phyloP scores from a whole-genome alignment of 371 early-diverging fungal genomes.

The Rhizopus arrhizus region DNA sequence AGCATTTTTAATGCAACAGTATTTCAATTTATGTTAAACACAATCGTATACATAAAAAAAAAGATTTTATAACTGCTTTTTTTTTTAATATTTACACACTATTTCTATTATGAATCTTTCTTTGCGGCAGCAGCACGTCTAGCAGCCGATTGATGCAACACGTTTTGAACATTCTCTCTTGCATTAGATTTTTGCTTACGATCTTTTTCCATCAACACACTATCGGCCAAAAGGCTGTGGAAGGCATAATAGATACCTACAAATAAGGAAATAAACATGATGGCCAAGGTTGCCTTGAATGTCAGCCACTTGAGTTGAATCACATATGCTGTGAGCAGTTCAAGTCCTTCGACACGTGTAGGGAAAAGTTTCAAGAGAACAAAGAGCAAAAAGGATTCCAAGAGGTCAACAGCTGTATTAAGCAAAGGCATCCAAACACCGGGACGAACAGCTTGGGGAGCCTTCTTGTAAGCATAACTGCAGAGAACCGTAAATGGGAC shows the following conservation, averaged over 20 bases:
- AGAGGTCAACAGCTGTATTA: slow-evolving; percentile 32
- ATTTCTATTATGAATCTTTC: slow-evolving; percentile 13
- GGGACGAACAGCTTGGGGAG: slow-evolving; percentile 36
- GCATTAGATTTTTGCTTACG: slow-evolving; percentile 27
- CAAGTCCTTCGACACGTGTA: slow-evolving; percentile 27
- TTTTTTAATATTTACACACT: too few species aligned
- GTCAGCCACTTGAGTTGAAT: slow-evolving; percentile 43
- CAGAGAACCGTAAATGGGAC: slow-evolving; percentile 39
- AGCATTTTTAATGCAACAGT: too few species aligned
- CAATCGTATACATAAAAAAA: too few species aligned
- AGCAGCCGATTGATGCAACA: slow-evolving; percentile 23
- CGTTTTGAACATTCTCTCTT: slow-evolving; percentile 34
- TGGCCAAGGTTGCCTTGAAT: slow-evolving; percentile 31
- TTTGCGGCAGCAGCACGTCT: slow-evolving; percentile 26
- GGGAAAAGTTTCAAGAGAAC: slow-evolving; percentile 38
- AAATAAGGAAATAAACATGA: slow-evolving; percentile 32
- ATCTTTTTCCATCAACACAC: slow-evolving; percentile 47
- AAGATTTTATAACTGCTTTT: too few species aligned
- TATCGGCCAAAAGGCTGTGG: slow-evolving; percentile 45
- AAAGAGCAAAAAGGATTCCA: slow-evolving; percentile 35
- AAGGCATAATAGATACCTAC: slow-evolving; percentile 48
- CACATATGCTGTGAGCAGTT: slow-evolving; percentile 23
- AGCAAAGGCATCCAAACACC: slow-evolving; percentile 48
- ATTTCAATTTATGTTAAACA: too few species aligned
- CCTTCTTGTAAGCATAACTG: slow-evolving; percentile 37